Evolutionary conservation across 352 stramenopile species (phyloP), one percentile per base, ranked within the genome.

Genomic region (Peronosclerospora sorghi): DNA sequence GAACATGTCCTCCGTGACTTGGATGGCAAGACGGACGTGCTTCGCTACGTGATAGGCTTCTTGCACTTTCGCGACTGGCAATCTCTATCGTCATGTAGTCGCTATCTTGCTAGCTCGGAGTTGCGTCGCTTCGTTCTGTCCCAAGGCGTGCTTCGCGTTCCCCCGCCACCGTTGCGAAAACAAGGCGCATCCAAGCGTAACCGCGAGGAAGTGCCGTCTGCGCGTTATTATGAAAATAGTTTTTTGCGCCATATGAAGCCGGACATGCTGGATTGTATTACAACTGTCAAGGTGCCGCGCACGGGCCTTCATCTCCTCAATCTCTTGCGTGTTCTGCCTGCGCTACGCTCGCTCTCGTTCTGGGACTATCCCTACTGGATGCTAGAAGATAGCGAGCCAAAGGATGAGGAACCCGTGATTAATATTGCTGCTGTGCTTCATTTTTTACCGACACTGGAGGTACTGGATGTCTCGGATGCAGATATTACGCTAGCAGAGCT

Each of bases 41-140:
- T 76, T 26, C 59, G 52, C 37, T 56, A 62, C 34, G 44, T 75
- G 20, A 48, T 75, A 36, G 51, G 55, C 30, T 75, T 65, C 34
- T 47, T 75, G 30, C 24, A 41, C 30, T 64, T 70, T 42, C 45
- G 50, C 19, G 62, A 72, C 58, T 65, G 59, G 51, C 45, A 63
- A 36, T 40, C 42, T 23, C 41, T 75, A 32, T 70, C 61, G 3
- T 61, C 58, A n/a, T 56, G 58, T 48, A 72, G 49, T 21, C 54
- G 35, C 17, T 54, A 44, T 2, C 44, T 65, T 1, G 45, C 45
- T 15, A 34, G 14, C 35, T 77, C 65, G 20, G 54, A 73, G 32
- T 43, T 77, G 45, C 65, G 65, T 5, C 51, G 64, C 39, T 65
- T 71, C 32, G 59, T 77, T 21, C 48, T 73, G 20, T 47, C 62